These are phyloP conservation scores for Coemansia nantahalensis DNA, from an alignment of 192 early-diverging fungal species.

Conservation along the genomic window DNA sequence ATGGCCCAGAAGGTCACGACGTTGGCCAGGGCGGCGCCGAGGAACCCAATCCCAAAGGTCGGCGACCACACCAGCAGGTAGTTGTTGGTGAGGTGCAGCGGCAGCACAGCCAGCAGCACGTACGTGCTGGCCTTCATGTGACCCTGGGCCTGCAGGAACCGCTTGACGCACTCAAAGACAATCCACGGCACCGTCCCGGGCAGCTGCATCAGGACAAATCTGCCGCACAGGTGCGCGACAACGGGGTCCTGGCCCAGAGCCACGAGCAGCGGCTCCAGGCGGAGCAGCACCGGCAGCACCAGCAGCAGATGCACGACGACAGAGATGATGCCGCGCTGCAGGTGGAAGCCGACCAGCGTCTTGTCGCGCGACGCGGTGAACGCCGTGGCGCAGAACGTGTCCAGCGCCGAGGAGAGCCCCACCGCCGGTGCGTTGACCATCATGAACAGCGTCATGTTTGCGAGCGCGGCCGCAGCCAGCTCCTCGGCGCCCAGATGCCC, in stretches of 20 bases:
- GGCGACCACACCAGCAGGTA: conserved; percentile 50
- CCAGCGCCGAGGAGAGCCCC: conserved; percentile 57
- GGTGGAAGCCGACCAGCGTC: conserved; percentile 34
- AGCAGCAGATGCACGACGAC: conserved; percentile 22
- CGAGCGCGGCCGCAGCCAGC: conserved; percentile 65
- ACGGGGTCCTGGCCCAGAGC: conserved; percentile 71
- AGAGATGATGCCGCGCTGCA: conserved; percentile 36
- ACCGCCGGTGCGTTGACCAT: conserved; percentile 61
- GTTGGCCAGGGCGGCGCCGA: conserved; percentile 69
- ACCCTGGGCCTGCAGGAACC: conserved; percentile 85
- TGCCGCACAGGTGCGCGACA: conserved; percentile 62
- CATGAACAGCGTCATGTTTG: conserved; percentile 66
- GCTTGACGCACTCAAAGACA: conserved; percentile 77
- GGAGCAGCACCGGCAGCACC: conserved; percentile 10
- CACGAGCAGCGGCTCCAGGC: conserved; percentile 61
- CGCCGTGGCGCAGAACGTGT: conserved; percentile 34
- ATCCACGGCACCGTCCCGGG: conserved; percentile 72
- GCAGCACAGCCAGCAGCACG: conserved; percentile 21
- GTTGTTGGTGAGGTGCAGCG: conserved; percentile 26
- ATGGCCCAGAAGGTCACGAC: conserved; percentile 60
- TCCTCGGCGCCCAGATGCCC: conserved; percentile 62
- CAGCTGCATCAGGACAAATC: conserved; percentile 64
- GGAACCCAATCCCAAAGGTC: conserved; percentile 55
- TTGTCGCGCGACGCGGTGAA: conserved; percentile 37
- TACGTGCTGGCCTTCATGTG: conserved; percentile 73